A percentile compares a stretch with the other conserved stretches of the same genome.
Evolutionary conservation across 2,329 filamentous ascomycete genomes (phyloP).

Genomic region (Arthrobotrys iridis): DNA sequence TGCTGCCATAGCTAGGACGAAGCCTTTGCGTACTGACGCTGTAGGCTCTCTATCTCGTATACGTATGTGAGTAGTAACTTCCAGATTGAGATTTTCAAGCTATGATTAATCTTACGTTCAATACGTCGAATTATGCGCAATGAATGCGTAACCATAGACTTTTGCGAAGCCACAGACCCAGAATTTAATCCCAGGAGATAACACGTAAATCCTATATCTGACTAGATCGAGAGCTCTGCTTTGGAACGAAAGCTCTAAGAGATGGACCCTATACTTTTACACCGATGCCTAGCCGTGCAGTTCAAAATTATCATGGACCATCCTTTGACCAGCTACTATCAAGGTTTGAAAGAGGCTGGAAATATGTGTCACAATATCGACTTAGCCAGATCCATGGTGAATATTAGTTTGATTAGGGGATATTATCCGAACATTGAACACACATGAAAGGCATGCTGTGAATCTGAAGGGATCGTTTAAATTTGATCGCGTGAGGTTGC

Average conservation of each 20-base stretch:
- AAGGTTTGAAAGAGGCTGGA: not conserved
- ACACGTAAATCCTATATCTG: not conserved
- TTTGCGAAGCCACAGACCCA: no score
- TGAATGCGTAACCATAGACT: not conserved
- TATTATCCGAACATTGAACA: not conserved
- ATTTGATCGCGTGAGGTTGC: not conserved
- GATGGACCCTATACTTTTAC: not conserved
- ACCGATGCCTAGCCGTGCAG: not conserved
- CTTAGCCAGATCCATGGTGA: not conserved
- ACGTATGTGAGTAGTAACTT: not conserved
- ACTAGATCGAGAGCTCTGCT: not conserved
- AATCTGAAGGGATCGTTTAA: not conserved
- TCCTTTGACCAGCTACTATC: not conserved
- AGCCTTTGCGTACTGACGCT: not conserved
- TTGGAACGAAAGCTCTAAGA: not conserved
- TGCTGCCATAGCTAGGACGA: not conserved
- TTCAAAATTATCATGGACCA: not conserved
- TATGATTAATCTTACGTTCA: no score
- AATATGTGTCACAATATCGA: conserved; percentile 24
- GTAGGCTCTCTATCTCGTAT: not conserved
- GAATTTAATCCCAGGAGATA: not conserved
- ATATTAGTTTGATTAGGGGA: not conserved
- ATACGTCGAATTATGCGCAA: not conserved
- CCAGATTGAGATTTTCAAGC: not conserved
- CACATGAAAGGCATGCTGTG: not conserved